phyloP scores from a whole-genome alignment of 2,329 filamentous ascomycete species.

The Pseudocercospora fuligena region DNA sequence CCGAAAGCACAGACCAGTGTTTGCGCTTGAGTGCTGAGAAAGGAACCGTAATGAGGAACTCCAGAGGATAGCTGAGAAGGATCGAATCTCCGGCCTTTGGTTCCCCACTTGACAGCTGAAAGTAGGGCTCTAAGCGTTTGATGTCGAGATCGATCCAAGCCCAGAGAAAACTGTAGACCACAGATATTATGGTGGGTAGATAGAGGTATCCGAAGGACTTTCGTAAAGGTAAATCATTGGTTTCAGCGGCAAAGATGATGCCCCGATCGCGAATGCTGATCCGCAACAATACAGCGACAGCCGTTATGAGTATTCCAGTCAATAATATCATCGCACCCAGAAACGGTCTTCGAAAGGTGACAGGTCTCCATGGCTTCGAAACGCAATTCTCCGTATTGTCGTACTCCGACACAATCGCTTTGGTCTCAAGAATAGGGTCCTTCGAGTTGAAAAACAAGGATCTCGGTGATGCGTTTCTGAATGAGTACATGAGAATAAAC shows the following conservation, averaged over 20 bases:
- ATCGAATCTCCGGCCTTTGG: conserved; percentile 51
- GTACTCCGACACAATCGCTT: not conserved
- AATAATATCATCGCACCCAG: conserved; percentile 45
- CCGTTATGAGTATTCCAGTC: conserved; percentile 43
- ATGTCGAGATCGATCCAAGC: conserved; percentile 64
- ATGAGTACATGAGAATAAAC: not conserved
- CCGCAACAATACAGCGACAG: conserved; percentile 53
- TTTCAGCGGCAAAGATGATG: conserved; percentile 44
- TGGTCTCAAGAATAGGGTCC: not conserved
- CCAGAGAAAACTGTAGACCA: conserved; percentile 63
- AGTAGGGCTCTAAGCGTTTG: conserved; percentile 65
- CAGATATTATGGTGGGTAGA: conserved; percentile 58
- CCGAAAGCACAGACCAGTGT: conserved; percentile 59
- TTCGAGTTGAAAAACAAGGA: not conserved
- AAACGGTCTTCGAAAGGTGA: conserved; percentile 45
- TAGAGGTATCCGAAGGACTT: conserved; percentile 55
- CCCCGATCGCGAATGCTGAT: conserved; percentile 51
- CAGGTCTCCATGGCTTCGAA: conserved; percentile 44
- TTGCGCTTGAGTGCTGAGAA: conserved; percentile 45
- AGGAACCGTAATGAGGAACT: conserved; percentile 53
- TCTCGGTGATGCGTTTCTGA: not conserved
- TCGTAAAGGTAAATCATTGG: conserved; percentile 45
- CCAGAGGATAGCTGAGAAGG: conserved; percentile 60
- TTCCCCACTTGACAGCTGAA: conserved; percentile 59
- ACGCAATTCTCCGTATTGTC: not conserved